Conservation (phyloP, 2,329 filamentous ascomycete species). For the Cryoendolithus antarcticus region DNA sequence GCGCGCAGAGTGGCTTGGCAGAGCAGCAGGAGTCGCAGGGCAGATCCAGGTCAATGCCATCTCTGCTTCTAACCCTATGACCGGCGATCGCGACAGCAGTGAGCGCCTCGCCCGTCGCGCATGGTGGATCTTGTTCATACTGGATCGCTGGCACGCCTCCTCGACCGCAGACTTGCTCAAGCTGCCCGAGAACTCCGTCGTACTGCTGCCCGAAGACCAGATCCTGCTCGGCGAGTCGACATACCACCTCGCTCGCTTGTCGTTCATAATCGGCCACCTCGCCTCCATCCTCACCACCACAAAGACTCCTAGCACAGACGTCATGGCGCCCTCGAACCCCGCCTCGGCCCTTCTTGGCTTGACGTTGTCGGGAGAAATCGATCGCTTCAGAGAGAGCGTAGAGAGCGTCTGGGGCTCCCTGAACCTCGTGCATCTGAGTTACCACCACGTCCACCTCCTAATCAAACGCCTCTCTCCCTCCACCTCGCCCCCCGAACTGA, state of each 20-base stretch:
- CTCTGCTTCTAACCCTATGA: conserved; percentile 26
- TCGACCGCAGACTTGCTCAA: conserved; percentile 50
- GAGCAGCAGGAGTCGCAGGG: conserved; percentile 54
- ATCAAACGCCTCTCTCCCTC: conserved; percentile 48
- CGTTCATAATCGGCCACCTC: conserved; percentile 44
- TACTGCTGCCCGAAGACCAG: conserved; percentile 48
- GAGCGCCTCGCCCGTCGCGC: conserved; percentile 50
- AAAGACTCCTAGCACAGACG: conserved; percentile 31
- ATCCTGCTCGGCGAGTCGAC: conserved; percentile 49
- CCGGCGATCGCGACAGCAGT: conserved; percentile 46
- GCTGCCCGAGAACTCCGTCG: conserved; percentile 50
- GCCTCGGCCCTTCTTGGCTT: conserved; percentile 36
- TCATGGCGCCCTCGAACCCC: conserved; percentile 30
- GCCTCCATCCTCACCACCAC: conserved; percentile 35
- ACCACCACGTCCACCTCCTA: conserved; percentile 58
- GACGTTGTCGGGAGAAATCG: conserved; percentile 45
- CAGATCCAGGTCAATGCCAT: conserved; percentile 48
- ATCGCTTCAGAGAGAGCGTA: conserved; percentile 54
- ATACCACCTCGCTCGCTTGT: conserved; percentile 55
- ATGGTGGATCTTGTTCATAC: conserved; percentile 60
- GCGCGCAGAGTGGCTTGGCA: conserved; percentile 46
- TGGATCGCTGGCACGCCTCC: conserved; percentile 64
- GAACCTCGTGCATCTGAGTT: conserved; percentile 52
- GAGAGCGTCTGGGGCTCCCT: conserved; percentile 40
- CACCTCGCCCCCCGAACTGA: conserved; percentile 43